Base-by-base conservation (phyloP, 257 asterid genomes). In the Striga asiatica region DNA sequence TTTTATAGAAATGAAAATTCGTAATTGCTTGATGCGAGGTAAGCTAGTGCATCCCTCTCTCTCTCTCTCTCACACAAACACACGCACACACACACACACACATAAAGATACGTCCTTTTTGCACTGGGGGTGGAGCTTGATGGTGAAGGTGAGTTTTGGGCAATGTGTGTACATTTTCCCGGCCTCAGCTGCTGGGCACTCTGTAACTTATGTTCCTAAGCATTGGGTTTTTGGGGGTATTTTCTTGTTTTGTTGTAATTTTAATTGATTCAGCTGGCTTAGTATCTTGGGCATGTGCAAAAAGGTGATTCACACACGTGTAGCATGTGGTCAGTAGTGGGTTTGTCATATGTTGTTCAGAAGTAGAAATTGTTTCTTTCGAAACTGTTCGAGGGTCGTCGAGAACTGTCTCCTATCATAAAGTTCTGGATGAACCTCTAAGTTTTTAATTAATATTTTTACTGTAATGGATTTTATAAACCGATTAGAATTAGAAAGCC, bases 251-350 rank as follows among this genome's bases (percentile, higher is more conserved):
- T n/a, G 29, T 2, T 6, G 18, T 5, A 23, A 35, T 53, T 34
- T 29, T 23, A 31, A 53, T 52, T 58, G 20, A 28, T 51, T 52
- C 18, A 0, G 49, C 54, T 19, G 12, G 64, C 38, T 37, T 28
- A 24, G 67, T 53, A 45, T 54, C 56, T 45, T 45, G 61, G 50
- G 16, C 14, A 54, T 60, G 47, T 8, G 39, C 4, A 9, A 16
- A 51, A 38, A 34, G 42, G 53, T 56, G 18, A 49, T 24, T 48
- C 37, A 28, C 28, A 16, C 45, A 45, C 16, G 58, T 60, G 34
- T 20, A 48, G n/a, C 41, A 12, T 18, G 28, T 47, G 34, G 25
- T 28, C 4, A 24, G 39, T 65, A 31, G 16, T 50, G 34, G 14
- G 18, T 52, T 17, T 42, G 19, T 45, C 29, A n/a, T 46, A 59